phyloP scores from a whole-genome alignment of 768 basidiomycete genomes.

The Cubamyces lactineus region DNA sequence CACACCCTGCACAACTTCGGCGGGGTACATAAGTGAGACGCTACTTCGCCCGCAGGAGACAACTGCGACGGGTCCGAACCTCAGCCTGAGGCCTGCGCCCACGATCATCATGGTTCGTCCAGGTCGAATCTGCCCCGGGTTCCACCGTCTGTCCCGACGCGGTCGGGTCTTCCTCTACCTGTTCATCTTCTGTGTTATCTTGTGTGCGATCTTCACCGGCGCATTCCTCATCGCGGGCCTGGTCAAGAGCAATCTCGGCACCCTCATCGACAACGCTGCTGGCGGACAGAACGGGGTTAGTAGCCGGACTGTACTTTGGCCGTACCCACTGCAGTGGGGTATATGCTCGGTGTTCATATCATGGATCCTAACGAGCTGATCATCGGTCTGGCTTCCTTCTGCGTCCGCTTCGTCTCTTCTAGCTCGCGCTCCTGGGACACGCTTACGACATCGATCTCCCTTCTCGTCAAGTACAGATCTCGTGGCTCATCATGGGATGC shows the following conservation, averaged over 20 bases:
- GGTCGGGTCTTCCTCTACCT: slow-evolving; percentile 1
- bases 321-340: no score
- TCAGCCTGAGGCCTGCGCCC: no score
- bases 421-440: slow-evolving; percentile 27
- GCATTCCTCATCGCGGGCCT: slow-evolving; percentile 2
- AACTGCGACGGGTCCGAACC: no score
- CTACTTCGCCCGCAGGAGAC: no score
- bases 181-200: neutral
- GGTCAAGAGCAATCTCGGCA: neutral
- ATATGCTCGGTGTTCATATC: no score
- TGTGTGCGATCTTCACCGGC: neutral
- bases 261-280: neutral
- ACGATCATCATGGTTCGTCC: neutral
- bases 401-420: no score
- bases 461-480: slow-evolving; percentile 21
- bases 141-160: slow-evolving; percentile 1
- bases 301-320: neutral
- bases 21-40: no score
- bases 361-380: no score
- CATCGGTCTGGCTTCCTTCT: no score
- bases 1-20: no score
- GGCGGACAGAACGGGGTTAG: neutral
- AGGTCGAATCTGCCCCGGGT: neutral
- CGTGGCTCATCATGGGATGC: slow-evolving; percentile 28
- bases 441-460: slow-evolving; percentile 26